These are phyloP conservation scores for Psilocybe cyanescens DNA, from an alignment of 768 basidiomycete species.

Conservation along the genomic window DNA sequence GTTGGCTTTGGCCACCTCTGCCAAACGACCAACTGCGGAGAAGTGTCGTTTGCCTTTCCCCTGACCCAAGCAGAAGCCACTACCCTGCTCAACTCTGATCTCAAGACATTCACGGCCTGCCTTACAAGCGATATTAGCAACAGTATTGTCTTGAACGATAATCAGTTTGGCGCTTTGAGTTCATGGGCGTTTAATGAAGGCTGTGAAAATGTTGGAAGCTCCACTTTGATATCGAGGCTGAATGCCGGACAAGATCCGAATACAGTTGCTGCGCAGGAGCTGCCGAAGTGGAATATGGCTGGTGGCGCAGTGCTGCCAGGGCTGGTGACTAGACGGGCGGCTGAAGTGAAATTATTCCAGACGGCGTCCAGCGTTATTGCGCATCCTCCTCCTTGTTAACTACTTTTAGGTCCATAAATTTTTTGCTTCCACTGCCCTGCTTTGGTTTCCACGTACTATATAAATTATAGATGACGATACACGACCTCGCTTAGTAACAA, in stretches of 20 bases:
- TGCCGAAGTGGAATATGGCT: slow-evolving; percentile 34
- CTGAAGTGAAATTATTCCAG: slow-evolving; percentile 34
- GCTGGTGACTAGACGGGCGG: slow-evolving; percentile 27
- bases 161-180: slow-evolving; percentile 36
- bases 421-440: too few relatives aligned
- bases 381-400: slow-evolving; percentile 21
- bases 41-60: slow-evolving; percentile 36
- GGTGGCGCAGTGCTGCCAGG: slow-evolving; percentile 31
- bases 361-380: slow-evolving; percentile 30
- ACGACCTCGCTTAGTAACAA: too few relatives aligned
- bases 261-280: slow-evolving; percentile 33
- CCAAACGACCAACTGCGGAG: slow-evolving; percentile 27
- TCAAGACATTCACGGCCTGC: slow-evolving; percentile 26
- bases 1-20: slow-evolving; percentile 40
- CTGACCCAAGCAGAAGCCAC: slow-evolving; percentile 30
- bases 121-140: slow-evolving; percentile 25
- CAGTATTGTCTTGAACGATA: slow-evolving; percentile 30
- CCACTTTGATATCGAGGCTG: slow-evolving; percentile 30
- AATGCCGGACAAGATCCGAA: slow-evolving; percentile 34
- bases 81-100: slow-evolving; percentile 30
- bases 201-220: slow-evolving; percentile 27
- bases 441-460: too few relatives aligned
- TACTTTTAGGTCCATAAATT: too few relatives aligned
- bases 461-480: too few relatives aligned
- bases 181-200: slow-evolving; percentile 36